Evolutionary conservation across 345 rosid genomes (phyloP), one percentile per base, ranked within the genome.

Genomic region (Eucalyptus regnans): DNA sequence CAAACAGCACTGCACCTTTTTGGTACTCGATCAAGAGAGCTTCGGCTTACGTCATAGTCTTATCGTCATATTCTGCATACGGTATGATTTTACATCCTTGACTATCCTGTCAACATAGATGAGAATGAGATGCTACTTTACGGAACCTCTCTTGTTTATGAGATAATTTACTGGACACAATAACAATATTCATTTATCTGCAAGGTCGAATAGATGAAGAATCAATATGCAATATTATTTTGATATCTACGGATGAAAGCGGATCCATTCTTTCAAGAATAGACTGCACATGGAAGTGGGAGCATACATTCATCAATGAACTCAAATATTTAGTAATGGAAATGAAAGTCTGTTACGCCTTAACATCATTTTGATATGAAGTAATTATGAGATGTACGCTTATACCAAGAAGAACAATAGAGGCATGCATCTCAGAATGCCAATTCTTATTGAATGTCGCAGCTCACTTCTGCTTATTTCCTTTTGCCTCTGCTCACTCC

Each of bases 1-100:
- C 91, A 50, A 37, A 51, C 37, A 90, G 91, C 50, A 60, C 86
- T 5, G 23, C 43, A 37, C 89, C 56, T 23, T 90, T 50, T 22
- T 90, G 91, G 91, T 90, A 90, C 68, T 90, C 91, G 1, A 50
- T 90, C 62, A 90, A 83, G 89, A 81, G 89, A 84, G 91, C 89
- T 83, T 88, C 89, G 7, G 89, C 91, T 6, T 58, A 87, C n/a
- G 43, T 90, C 84, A 90, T 90, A 54, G 89, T 90, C 31, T 16
- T 87, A 41, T 87, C 89, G 12, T 87, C 87, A 5, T 90, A 87
- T 16, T 90, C 89, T 12, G 89, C 91, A 27, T 89, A 51, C 50
- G 89, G 91, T 62, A 62, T 62, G 68, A 12, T 29, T n/a, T 62
- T 29, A 62, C 68, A 13, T 29, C 68, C 68, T 62, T 29, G 68